These are phyloP conservation scores for Mrakia frigida DNA, from an alignment of 768 basidiomycete species.

Conservation along the genomic window DNA sequence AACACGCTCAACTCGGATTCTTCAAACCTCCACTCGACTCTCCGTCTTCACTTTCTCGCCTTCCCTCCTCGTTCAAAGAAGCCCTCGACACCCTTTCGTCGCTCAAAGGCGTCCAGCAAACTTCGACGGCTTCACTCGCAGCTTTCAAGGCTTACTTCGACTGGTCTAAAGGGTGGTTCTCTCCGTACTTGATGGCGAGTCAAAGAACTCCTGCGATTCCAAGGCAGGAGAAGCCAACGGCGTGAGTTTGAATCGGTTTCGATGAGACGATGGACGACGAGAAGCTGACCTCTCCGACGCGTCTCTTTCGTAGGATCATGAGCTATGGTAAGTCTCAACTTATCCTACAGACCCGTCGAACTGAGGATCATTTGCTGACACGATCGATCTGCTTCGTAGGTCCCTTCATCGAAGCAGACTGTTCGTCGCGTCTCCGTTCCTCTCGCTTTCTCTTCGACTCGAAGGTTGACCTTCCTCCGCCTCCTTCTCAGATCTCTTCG, in stretches of 20 bases:
- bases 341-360: too few species aligned
- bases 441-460: neutral
- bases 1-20: neutral
- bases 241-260: neutral
- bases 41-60: too few species aligned
- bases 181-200: constrained; percentile 4
- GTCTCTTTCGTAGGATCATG: neutral
- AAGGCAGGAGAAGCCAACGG: neutral
- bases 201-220: neutral
- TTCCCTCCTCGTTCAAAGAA: neutral
- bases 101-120: neutral
- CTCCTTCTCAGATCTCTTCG: neutral
- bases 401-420: constrained; percentile 11
- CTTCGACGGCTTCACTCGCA: too few species aligned
- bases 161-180: constrained; percentile 1
- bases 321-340: neutral
- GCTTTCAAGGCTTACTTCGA: constrained; percentile 3
- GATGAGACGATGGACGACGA: neutral
- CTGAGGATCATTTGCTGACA: too few species aligned
- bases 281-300: too few species aligned
- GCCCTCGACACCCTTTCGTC: neutral
- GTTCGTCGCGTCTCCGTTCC: neutral
- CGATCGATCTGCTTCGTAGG: neutral
- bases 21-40: neutral
- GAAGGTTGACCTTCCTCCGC: neutral